phyloP scores from a whole-genome alignment of 768 basidiomycete genomes.

The Tephrocybe sp. region DNA sequence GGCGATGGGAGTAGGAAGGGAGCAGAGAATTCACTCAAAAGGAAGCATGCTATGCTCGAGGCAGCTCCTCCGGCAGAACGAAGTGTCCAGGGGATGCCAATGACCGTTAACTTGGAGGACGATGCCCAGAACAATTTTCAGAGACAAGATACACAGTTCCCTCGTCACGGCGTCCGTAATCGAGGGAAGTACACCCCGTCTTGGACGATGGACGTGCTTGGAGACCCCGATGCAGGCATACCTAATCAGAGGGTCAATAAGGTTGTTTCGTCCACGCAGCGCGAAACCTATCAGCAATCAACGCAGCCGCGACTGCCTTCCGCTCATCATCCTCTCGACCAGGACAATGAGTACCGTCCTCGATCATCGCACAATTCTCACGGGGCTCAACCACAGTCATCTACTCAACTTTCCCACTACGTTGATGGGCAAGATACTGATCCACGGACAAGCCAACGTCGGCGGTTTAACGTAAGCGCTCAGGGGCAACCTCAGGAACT shows the following conservation, averaged over 20 bases:
- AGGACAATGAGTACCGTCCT: conserved; percentile 18
- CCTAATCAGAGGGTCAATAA: too few species aligned
- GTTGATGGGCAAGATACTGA: conserved; percentile 9
- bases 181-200: conserved; percentile 31
- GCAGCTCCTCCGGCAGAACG: not conserved
- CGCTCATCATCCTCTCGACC: not conserved
- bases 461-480: conserved; percentile 19
- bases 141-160: conserved; percentile 6
- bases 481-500: conserved; percentile 19
- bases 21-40: conserved; percentile 24
- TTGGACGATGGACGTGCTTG: conserved; percentile 12
- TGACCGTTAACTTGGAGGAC: not conserved
- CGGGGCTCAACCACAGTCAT: conserved; percentile 14
- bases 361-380: conserved; percentile 24
- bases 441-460: conserved; percentile 10
- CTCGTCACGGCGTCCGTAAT: conserved; percentile 42
- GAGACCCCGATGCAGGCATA: too few species aligned
- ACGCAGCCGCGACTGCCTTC: conserved; percentile 1
- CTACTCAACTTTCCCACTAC: conserved; percentile 18
- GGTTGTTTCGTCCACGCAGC: not conserved
- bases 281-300: not conserved
- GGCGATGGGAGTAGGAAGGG: conserved; percentile 15
- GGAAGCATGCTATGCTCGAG: conserved; percentile 24
- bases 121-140: not conserved
- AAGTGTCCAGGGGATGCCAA: not conserved